Percentiles rank a stretch among this genome's conserved stretches.
These are phyloP conservation scores for Biscogniauxia mediterranea DNA, from an alignment of 2,329 filamentous ascomycete genomes.

Conservation along the genomic window DNA sequence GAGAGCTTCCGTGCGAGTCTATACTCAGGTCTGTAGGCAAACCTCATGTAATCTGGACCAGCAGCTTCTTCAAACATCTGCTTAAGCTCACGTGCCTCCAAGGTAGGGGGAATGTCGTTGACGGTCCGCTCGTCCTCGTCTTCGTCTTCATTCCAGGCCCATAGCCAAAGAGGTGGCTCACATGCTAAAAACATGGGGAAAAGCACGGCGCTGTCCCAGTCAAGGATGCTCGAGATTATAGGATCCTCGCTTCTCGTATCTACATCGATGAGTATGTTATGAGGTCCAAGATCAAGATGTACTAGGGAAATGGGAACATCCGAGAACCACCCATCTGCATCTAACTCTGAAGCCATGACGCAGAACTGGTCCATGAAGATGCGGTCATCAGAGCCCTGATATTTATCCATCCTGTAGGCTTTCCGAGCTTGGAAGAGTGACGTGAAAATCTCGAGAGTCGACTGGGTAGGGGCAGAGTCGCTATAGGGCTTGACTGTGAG, in stretches of 20 bases:
- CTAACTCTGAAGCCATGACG: constrained; percentile 5
- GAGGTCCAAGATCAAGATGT: constrained; percentile 28
- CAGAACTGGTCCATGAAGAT: constrained; percentile 5
- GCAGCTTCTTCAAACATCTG: constrained; percentile 27
- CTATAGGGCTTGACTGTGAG: neutral
- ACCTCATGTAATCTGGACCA: constrained; percentile 22
- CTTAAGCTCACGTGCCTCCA: constrained; percentile 23
- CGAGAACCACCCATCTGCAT: constrained; percentile 1
- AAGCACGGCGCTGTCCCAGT: constrained; percentile 35
- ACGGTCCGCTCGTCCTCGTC: constrained; percentile 18
- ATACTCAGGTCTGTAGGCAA: constrained; percentile 27
- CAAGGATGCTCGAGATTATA: constrained; percentile 24
- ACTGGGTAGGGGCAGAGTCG: neutral
- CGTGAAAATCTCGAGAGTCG: constrained; percentile 1
- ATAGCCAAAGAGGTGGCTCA: constrained; percentile 32
- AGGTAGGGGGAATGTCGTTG: constrained; percentile 5
- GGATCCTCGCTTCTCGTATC: constrained; percentile 2
- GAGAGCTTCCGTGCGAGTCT: constrained; percentile 18
- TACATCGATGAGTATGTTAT: constrained; percentile 31
- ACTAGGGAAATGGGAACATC: constrained; percentile 4
- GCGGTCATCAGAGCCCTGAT: neutral
- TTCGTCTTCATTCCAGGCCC: constrained; percentile 23
- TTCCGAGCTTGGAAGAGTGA: neutral
- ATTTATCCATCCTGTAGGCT: neutral
- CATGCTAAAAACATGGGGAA: constrained; percentile 33